Base-by-base conservation (phyloP, 2,329 filamentous ascomycete genomes). In the Daldinia sp. region DNA sequence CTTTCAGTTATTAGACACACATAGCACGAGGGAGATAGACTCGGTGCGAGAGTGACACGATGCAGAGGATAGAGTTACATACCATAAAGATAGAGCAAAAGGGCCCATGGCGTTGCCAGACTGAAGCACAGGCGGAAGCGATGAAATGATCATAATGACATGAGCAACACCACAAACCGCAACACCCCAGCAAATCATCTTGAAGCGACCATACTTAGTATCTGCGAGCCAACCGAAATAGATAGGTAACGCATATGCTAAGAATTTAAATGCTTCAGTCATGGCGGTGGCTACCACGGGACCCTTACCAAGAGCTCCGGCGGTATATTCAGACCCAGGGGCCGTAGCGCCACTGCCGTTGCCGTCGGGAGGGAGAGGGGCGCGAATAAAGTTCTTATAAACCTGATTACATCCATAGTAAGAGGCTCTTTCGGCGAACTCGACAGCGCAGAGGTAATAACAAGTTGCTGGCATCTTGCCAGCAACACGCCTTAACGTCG, bases 11-110 rank as follows among this genome's bases (percentile, higher is more conserved):
- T 18, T 1, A 2, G 2, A 6, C 13, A 30, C 26, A 18, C 26
- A 26, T 2, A 23, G 2, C 20, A 2, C 20, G 2, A 23, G 1
- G 20, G 1, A 2, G 20, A 23, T 23, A 23, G 20, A 23, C 20
- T 23, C 20, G 1, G 2, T 23, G 20, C 1, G 20, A 23, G 20
- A 23, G 2, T 23, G 23, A 15, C 10, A 6, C 5, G 41, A 44
- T 1, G 20, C 23, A 26, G 23, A 4, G 12, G 2, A n/a, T 23
- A 6, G 41, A 20, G 3, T 30, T 58, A 66, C 66, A 37, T 71
- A 71, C 69, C 69, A 85, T 56, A 85, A 79, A 12, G 89, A 90
- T 75, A 93, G 86, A 73, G 93, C 87, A 62, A 84, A 82, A 28
- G 87, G 87, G 0, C 84, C 83, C 44, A 86, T 83, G 50, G 84